Evolutionary conservation across 345 rosid species (phyloP).

Genomic region (Melaleuca quinquenervia): DNA sequence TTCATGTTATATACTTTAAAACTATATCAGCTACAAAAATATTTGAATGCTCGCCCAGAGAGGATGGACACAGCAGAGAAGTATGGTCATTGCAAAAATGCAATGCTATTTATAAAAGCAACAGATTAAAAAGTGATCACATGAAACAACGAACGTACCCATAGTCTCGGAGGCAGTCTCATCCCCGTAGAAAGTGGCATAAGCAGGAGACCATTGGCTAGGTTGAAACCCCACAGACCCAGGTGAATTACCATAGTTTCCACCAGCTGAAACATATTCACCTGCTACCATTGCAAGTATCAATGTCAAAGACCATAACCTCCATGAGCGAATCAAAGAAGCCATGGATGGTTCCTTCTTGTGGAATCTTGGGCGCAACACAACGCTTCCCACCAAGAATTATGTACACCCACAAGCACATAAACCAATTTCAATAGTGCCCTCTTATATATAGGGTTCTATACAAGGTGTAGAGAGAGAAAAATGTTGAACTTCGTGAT

Average conservation of each 20-base stretch:
- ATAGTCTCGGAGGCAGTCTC: slow-evolving; percentile 48
- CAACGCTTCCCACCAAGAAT: not conserved
- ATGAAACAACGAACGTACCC: slow-evolving; percentile 19
- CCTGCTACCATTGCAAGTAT: not conserved
- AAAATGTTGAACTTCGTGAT: not conserved
- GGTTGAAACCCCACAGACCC: slow-evolving; percentile 20
- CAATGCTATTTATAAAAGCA: not conserved
- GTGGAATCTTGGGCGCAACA: not conserved
- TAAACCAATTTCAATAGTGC: not conserved
- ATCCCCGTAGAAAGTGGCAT: slow-evolving; percentile 67
- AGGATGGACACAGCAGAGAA: not conserved
- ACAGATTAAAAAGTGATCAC: not conserved
- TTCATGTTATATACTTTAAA: not conserved
- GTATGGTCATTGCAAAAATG: not conserved
- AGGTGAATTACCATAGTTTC: not conserved
- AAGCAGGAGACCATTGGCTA: slow-evolving; percentile 41
- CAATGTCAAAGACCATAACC: not conserved
- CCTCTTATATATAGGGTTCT: not conserved
- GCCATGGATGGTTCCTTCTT: not conserved
- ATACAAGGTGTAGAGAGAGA: not conserved
- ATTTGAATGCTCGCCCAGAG: not conserved
- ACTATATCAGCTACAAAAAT: not conserved
- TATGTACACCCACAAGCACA: not conserved
- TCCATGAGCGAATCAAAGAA: not conserved
- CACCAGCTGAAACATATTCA: not conserved